Base-by-base conservation (phyloP, 805 yeast genomes). In the Zygotorulaspora danielsina region DNA sequence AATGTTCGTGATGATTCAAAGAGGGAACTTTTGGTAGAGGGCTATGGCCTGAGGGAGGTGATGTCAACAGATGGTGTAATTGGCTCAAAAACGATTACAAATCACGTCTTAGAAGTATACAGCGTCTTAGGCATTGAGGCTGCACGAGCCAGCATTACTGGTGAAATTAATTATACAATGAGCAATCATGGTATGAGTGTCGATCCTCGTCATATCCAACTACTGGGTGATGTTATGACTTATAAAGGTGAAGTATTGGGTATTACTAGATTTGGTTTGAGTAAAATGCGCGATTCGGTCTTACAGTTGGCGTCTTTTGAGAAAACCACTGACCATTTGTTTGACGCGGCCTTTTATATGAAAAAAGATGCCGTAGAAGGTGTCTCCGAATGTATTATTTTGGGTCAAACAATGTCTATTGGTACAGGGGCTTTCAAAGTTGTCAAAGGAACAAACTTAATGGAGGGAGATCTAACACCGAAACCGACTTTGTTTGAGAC, bases 171-270 rank as follows among this genome's bases (percentile, higher is more conserved):
- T 59, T 88, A 88, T 60, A 93, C 98, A 39, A 93, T 93, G 99
- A 81, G 95, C 60, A 87, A 88, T 66, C 98, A 93, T 71, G 99
- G 99, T 66, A 93, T 93, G 98, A 86, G 95, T 63, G 97, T 93
- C 35, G 99, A 93, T 72, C 98, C 97, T 45, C 95, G 99, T 72
- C 99, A 93, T 64, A 89, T 94, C 62, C 97, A 93, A 69, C 71
- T 93, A 33, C 70, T 93, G 48, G 98, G 98, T 49, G 99, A 93
- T 65, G 97, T 93, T 35, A 93, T 93, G 99, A 87, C 97, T 0
- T 93, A 86, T 64, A 93, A 93, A 67, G 99, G 99, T 44, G 98
- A 93, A 62, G 95, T 93, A 9, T 73, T 94, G 52, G 98, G 99
- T 65, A 93, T 93, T 60, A 93, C 99, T 2, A 78, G 99, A 68